phyloP scores from a whole-genome alignment of 2,329 filamentous ascomycete genomes.

The Fusarium sp. region DNA sequence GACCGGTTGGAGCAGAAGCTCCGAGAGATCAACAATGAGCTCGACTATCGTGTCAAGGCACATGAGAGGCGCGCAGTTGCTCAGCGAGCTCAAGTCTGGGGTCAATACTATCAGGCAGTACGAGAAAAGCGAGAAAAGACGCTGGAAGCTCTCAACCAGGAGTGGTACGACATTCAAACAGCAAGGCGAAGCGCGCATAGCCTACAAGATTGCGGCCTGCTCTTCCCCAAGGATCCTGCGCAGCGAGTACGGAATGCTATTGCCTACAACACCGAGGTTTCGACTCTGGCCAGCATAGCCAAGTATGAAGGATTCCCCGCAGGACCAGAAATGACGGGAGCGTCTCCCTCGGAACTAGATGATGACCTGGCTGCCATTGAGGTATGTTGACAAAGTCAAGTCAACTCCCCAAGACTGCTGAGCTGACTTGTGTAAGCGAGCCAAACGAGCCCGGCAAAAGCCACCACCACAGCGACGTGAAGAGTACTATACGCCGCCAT shows the following conservation, averaged over 20 bases:
- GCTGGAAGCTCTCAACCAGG: slow-evolving; percentile 83
- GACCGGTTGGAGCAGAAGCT: slow-evolving; percentile 85
- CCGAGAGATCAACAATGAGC: slow-evolving; percentile 78
- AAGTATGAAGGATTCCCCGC: slow-evolving; percentile 98
- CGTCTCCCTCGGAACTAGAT: slow-evolving; percentile 79
- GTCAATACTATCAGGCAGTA: slow-evolving; percentile 89
- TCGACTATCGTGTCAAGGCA: slow-evolving; percentile 79
- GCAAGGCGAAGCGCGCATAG: slow-evolving; percentile 86
- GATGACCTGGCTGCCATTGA: slow-evolving; percentile 91
- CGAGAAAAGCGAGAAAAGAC: slow-evolving; percentile 85
- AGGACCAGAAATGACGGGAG: slow-evolving; percentile 84
- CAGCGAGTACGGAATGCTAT: slow-evolving; percentile 87
- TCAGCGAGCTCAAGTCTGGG: slow-evolving; percentile 86
- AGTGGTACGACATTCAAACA: slow-evolving; percentile 93
- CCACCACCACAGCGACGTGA: slow-evolving; percentile 57
- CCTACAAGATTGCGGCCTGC: slow-evolving; percentile 83
- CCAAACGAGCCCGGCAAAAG: slow-evolving; percentile 51
- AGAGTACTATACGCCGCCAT: slow-evolving; percentile 61
- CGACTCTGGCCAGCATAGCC: slow-evolving; percentile 87
- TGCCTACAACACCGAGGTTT: slow-evolving; percentile 95
- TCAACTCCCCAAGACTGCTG: slow-evolving; percentile 34
- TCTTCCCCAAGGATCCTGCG: slow-evolving; percentile 80
- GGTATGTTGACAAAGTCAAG: slow-evolving; percentile 59
- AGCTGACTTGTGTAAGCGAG: slow-evolving; percentile 48
- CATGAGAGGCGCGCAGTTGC: slow-evolving; percentile 82